Percentiles rank a stretch among this genome's conserved stretches.
Conservation (phyloP, 2,329 filamentous ascomycete species). For the Monosporascus sp. region DNA sequence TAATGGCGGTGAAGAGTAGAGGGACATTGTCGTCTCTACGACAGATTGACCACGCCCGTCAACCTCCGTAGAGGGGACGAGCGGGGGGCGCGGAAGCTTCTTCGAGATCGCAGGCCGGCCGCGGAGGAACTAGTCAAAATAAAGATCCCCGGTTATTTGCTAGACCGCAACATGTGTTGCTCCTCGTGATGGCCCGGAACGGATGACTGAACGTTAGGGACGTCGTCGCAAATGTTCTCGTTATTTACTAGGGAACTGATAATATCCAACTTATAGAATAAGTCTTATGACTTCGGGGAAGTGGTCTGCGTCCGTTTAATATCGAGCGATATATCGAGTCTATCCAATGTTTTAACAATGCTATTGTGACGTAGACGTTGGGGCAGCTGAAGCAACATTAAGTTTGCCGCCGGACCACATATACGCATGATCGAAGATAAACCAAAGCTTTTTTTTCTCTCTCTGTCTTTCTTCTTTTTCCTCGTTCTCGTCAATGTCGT, state of each 20-base stretch:
- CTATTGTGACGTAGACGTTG: slow-evolving; percentile 12
- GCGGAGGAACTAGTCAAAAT: slow-evolving; percentile 8
- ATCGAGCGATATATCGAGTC: slow-evolving; percentile 17
- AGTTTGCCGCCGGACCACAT: background rate
- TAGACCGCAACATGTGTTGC: background rate
- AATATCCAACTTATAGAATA: background rate
- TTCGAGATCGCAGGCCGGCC: slow-evolving; percentile 13
- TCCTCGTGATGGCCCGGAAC: background rate
- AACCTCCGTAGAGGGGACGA: slow-evolving; percentile 56
- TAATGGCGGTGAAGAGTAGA: slow-evolving; percentile 52
- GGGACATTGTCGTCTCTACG: slow-evolving; percentile 40
- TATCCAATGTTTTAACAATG: slow-evolving; percentile 22
- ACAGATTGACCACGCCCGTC: slow-evolving; percentile 46
- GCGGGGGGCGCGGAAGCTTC: slow-evolving; percentile 38
- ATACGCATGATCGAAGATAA: background rate
- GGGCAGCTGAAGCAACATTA: slow-evolving; percentile 3
- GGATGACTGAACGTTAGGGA: background rate
- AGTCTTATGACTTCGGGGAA: slow-evolving; percentile 17
- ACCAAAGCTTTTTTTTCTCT: background rate
- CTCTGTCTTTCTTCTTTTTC: background rate
- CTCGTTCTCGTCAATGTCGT: background rate
- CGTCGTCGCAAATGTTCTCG: background rate
- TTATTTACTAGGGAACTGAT: background rate
- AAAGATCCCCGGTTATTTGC: background rate
- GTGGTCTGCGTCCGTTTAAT: slow-evolving; percentile 17